phyloP scores from a whole-genome alignment of 805 yeast species.

The Hanseniaspora jakobsenii region DNA sequence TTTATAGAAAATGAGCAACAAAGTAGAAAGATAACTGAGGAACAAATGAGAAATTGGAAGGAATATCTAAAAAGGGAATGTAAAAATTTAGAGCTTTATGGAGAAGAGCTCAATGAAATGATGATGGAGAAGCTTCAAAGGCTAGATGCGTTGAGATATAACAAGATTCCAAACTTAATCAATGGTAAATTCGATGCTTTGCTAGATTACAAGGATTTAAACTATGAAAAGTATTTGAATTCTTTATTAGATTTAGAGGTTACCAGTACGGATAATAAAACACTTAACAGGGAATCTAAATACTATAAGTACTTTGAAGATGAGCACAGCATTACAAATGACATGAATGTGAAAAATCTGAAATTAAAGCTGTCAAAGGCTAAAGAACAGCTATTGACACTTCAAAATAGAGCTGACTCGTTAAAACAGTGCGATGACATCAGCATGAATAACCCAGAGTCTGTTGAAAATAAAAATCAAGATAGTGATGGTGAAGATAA shows the following conservation, averaged over 20 bases:
- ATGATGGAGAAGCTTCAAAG: conserved; percentile 5
- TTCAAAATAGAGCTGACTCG: not conserved
- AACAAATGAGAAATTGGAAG: conserved; percentile 2
- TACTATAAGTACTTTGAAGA: conserved; percentile 13
- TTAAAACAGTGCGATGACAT: not conserved
- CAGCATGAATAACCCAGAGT: too few species aligned
- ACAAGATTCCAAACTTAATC: conserved; percentile 12
- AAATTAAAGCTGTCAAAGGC: conserved; percentile 1
- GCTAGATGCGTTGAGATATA: conserved; percentile 2
- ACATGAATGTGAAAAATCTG: conserved; percentile 11
- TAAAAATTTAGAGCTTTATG: too few species aligned
- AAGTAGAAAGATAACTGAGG: not conserved
- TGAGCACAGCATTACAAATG: conserved; percentile 5
- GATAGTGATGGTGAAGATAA: not conserved
- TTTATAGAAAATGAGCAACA: not conserved
- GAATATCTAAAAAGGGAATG: too few species aligned
- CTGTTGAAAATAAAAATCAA: not conserved
- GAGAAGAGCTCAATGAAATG: too few species aligned
- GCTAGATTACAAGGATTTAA: not conserved
- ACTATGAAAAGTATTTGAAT: not conserved
- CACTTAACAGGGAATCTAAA: conserved; percentile 7
- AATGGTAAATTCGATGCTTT: conserved; percentile 11
- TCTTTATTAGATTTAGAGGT: conserved; percentile 3
- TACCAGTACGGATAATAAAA: conserved; percentile 10
- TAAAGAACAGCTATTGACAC: not conserved